phyloP scores from a whole-genome alignment of 2,329 filamentous ascomycete species.

The Hypomyces rosellus region DNA sequence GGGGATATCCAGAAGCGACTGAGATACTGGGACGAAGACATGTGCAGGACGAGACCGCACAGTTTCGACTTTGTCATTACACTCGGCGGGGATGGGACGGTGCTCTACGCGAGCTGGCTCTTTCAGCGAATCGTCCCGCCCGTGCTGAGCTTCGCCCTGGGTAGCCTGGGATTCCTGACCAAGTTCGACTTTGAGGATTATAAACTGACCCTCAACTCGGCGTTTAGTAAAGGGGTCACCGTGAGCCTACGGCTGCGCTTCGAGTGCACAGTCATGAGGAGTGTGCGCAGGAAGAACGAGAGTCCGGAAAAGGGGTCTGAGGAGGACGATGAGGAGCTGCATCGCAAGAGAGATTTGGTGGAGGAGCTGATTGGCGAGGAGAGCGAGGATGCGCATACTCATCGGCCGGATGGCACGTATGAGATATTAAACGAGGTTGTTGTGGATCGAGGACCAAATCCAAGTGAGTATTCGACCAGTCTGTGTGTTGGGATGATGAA shows the following conservation, averaged over 20 bases:
- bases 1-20: slow-evolving; percentile 47
- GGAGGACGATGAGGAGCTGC: slow-evolving; percentile 33
- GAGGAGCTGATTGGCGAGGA: slow-evolving; percentile 88
- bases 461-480: slow-evolving; percentile 53
- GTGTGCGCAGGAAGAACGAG: slow-evolving; percentile 41
- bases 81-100: slow-evolving; percentile 91
- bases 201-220: slow-evolving; percentile 58
- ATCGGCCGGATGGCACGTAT: slow-evolving; percentile 74
- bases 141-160: slow-evolving; percentile 83
- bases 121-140: slow-evolving; percentile 95
- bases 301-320: slow-evolving; percentile 17
- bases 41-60: slow-evolving; percentile 73
- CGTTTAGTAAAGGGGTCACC: slow-evolving; percentile 77
- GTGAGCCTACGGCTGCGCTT: slow-evolving; percentile 84
- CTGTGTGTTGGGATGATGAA: background rate
- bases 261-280: slow-evolving; percentile 89
- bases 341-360: slow-evolving; percentile 60
- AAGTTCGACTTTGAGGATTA: slow-evolving; percentile 89
- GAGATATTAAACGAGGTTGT: slow-evolving; percentile 98
- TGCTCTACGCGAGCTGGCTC: slow-evolving; percentile 92
- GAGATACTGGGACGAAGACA: slow-evolving; percentile 74
- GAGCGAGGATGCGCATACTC: slow-evolving; percentile 75
- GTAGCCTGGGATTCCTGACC: slow-evolving; percentile 89
- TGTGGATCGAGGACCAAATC: slow-evolving; percentile 86
- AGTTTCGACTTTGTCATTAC: slow-evolving; percentile 92